Conservation (phyloP, 2,329 filamentous ascomycete species). For the Calonectria honghensis region DNA sequence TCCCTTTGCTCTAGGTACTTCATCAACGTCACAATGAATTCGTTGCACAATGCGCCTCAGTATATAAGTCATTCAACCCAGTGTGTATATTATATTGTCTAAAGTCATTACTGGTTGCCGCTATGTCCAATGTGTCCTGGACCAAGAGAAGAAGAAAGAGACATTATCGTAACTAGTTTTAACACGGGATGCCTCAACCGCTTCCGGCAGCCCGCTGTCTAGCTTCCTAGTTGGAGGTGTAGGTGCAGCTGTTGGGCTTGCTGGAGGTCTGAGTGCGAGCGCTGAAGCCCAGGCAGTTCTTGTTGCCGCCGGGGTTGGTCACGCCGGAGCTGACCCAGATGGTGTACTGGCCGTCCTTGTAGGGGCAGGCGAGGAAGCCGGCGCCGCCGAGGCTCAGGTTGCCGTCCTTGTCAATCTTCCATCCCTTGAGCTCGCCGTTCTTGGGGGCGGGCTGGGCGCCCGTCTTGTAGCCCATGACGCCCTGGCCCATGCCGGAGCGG, state of each 20-base stretch:
- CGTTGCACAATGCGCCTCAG: background rate
- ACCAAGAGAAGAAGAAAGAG: background rate
- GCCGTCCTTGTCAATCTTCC: slow-evolving; percentile 13
- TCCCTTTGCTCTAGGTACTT: too few species aligned
- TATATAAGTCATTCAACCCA: background rate
- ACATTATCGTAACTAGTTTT: background rate
- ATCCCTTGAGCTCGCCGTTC: slow-evolving; percentile 11
- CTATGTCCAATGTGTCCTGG: background rate
- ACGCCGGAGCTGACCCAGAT: slow-evolving; percentile 6
- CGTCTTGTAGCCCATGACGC: slow-evolving; percentile 10
- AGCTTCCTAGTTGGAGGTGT: slow-evolving; percentile 3
- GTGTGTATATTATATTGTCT: slow-evolving; percentile 10
- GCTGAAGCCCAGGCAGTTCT: slow-evolving; percentile 22
- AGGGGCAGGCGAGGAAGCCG: slow-evolving; percentile 6
- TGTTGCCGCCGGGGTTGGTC: slow-evolving; percentile 12
- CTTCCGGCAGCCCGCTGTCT: background rate
- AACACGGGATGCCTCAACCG: background rate
- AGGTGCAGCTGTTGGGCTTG: slow-evolving; percentile 20
- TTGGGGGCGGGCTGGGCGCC: slow-evolving; percentile 12
- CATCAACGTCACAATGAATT: background rate
- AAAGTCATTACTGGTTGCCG: background rate
- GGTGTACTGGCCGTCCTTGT: background rate
- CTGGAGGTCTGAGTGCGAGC: background rate
- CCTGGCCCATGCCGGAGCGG: slow-evolving; percentile 71
- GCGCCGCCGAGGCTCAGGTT: background rate